Evolutionary conservation across 768 basidiomycete genomes (phyloP), one percentile per base, ranked within the genome.

Genomic region (Antrodiella citrinella): DNA sequence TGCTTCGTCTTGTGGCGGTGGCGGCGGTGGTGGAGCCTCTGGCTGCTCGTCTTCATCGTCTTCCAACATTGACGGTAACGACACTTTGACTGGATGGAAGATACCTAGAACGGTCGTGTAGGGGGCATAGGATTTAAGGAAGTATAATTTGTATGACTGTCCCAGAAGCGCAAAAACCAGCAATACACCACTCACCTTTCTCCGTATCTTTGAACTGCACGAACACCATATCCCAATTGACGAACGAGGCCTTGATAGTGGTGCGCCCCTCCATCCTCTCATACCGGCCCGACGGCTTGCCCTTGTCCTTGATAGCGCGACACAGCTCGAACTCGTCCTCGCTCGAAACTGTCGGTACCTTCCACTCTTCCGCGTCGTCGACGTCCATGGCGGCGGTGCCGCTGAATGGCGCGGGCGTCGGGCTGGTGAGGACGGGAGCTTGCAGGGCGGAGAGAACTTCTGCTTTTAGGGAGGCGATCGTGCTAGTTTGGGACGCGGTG

Each of bases 201-300:
- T 70, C 64, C 30, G 15, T 18, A 59, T 84, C 76, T 55, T 72
- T 77, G 56, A 88, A 88, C 59, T 80, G 83, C 26, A 91, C 59
- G 57, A 78, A 88, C 18, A 90, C 53, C 12, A 65, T 66, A 38
- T 88, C 87, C 82, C 86, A 91, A 48, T 79, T 80, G 2, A 63
- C 60, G 46, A 86, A 65, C 3, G 72, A 66, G 47, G 72, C 73
- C 40, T 78, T 79, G 41, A 79, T 71, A 42, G 77, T 57, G 44
- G 63, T 53, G 63, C 70, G 19, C 60, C 70, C 62, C 12, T 77
- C 72, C 48, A 90, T 61, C 2, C 70, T 60, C 48, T 81, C 78
- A 62, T 81, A 87, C 45, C 68, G 62, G 20, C 72, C 72, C 9
- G 69, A 77, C 7, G 67, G 55, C 38, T 61, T 70, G 4, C 77